Evolutionary conservation across 169 alveolate species (phyloP).

Genomic region (Cryptosporidium canis): DNA sequence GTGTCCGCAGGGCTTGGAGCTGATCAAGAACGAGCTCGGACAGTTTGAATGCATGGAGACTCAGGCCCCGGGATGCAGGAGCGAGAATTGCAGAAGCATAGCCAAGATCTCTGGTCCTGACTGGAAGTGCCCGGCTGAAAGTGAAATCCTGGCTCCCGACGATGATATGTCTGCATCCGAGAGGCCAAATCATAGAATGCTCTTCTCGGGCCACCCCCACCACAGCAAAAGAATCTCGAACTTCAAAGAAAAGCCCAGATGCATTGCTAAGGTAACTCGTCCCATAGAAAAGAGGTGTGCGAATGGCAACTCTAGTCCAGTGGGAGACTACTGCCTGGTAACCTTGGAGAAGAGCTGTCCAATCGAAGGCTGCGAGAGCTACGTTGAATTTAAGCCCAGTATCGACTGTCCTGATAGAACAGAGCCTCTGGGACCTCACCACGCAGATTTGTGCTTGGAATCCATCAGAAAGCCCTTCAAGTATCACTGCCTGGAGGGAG

Average conservation of each 20-base stretch:
- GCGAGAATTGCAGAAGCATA: constrained; percentile 1
- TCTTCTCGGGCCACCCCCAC: not conserved
- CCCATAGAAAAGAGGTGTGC: constrained; percentile 15
- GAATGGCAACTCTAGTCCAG: not conserved
- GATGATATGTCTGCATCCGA: not conserved
- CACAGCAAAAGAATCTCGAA: not conserved
- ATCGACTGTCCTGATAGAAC: constrained; percentile 25
- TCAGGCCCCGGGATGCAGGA: constrained; percentile 17
- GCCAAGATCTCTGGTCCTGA: constrained; percentile 7
- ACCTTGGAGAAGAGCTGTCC: constrained; percentile 38
- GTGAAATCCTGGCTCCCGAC: not conserved
- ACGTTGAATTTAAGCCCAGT: constrained; percentile 21
- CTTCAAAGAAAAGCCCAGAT: constrained; percentile 15
- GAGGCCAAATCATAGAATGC: not conserved
- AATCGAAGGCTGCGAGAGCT: constrained; percentile 42
- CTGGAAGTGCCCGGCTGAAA: constrained; percentile 39
- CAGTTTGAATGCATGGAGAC: constrained; percentile 31
- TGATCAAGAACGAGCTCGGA: not conserved
- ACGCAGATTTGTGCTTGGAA: constrained; percentile 48
- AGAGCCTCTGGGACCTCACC: constrained; percentile 38
- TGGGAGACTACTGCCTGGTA: constrained; percentile 16
- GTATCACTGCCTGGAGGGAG: constrained; percentile 32
- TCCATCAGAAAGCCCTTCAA: constrained; percentile 18
- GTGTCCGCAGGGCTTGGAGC: constrained; percentile 9
- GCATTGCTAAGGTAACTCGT: not conserved